Evolutionary conservation across 2,329 filamentous ascomycete genomes (phyloP), one percentile per base, ranked within the genome.

Genomic region (Aspergillus sp.): DNA sequence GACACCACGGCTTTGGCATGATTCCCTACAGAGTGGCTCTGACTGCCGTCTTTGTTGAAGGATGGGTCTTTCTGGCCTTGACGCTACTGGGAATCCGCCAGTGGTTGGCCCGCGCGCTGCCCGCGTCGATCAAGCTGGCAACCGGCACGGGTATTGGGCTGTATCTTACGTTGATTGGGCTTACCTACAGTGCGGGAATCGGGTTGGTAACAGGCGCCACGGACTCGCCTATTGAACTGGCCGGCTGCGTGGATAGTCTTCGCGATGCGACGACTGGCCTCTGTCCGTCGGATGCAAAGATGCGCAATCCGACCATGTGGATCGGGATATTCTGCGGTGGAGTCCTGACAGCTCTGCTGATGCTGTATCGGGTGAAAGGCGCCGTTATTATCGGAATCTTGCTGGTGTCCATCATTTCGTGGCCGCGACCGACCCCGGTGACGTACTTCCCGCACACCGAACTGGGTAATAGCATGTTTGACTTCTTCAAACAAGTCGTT

Each of bases 401-500:
- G 25, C 85, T 96, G 25, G 91, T 96, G 59, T 92, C 89, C 64
- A 89, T 96, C 76, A 92, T 95, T 74, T 96, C 91, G 8, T 96
- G 92, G 92, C 92, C 92, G 0, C 86, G 92, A 23, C 79, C 81
- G 17, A 94, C 91, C 0, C 74, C 84, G 0, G 88, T 96, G 59
- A 94, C 91, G 5, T 92, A 90, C 75, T 96, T 96, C 78, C 91
- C 92, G 0, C 82, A 93, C 69, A 91, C 86, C 0, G 67, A 81
- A 0, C 74, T 88, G 2, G 92, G 92, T 43, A 81, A 93, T 73
- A 83, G 83, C 69, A 80, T 80, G 43, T 96, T 96, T 75, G 82
- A 93, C 69, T 96, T 96, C 78, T 96, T 96, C 85, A 92, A 91
- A 75, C 85, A 92, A 73, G 91, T 96, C 2, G 91, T 94, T 45